Evolutionary conservation across 176 grass and related monocot genomes (phyloP), one percentile per base, ranked within the genome.

Genomic region (Puya raimondii): DNA sequence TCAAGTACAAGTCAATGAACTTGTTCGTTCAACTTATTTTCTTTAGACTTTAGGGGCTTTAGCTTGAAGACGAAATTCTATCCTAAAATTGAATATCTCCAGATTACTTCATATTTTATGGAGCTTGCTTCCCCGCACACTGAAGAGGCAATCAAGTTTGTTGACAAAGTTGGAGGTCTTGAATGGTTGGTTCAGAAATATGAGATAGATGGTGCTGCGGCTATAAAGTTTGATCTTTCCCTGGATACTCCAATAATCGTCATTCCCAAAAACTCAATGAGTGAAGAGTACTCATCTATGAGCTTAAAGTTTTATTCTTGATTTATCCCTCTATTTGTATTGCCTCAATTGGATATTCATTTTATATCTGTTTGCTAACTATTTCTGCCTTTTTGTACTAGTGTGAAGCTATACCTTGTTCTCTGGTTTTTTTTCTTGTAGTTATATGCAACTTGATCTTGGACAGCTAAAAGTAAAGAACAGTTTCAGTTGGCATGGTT

Each of bases 101-200:
- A 96, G 93, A 86, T 96, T 67, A 90, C 85, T 66, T 92, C 93
- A 59, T 96, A 96, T 42, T 96, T 96, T 81, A 92, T 96, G 93
- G 93, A 96, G 79, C 93, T 96, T 79, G 93, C 89, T 42, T 92
- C 93, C 13, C 89, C 89, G 54, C 89, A 96, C 77, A 90, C 89
- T 53, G 86, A 96, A 82, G 93, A 96, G 67, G 93, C 86, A 82
- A 96, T 92, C 76, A 89, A 92, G 64, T 90, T 96, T 69, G 87
- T 96, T 0, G 93, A 96, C 69, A 96, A 96, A 87, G 93, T 96
- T 49, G 93, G 93, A 68, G 93, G 84, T 66, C 87, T 97, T 49
- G 86, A 92, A 86, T 89, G 89, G 89, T 80, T 97, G 49, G 85
- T 97, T 87, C 86, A 97, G 81, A 97, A 97, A 78, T 90, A 97